These are phyloP conservation scores for Mortierella sp. DNA, from an alignment of 371 early-diverging fungal genomes.

Conservation along the genomic window DNA sequence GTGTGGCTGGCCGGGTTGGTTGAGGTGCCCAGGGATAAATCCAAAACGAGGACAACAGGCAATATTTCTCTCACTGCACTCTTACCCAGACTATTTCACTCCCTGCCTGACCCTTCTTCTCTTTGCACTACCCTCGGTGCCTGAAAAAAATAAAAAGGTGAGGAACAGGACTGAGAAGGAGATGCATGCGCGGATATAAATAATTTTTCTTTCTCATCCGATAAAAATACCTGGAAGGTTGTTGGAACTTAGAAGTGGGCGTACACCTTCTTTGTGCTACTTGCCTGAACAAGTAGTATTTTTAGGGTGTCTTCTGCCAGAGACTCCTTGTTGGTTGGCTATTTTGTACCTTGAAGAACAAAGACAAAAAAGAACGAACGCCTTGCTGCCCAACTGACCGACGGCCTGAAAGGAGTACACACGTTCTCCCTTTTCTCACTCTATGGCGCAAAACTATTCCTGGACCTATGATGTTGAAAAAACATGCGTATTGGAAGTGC, in stretches of 20 bases:
- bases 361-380: neutral
- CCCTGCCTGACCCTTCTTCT: neutral
- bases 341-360: neutral
- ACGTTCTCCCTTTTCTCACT: neutral
- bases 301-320: neutral
- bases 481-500: neutral
- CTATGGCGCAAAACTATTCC: neutral
- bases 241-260: neutral
- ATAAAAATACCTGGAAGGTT: constrained; percentile 1
- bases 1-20: neutral
- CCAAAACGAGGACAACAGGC: neutral
- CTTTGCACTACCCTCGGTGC: neutral
- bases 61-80: neutral
- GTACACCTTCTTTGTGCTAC: neutral
- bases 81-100: too few species aligned
- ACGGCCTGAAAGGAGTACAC: neutral
- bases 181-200: neutral
- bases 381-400: too few species aligned
- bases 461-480: neutral
- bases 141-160: neutral
- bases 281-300: neutral
- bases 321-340: neutral
- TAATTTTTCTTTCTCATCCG: neutral
- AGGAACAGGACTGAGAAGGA: neutral
- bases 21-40: neutral